Percentiles rank a stretch among this genome's conserved stretches.
Conservation (phyloP, 495 filamentous ascomycete species). For the Podospora didyma region DNA sequence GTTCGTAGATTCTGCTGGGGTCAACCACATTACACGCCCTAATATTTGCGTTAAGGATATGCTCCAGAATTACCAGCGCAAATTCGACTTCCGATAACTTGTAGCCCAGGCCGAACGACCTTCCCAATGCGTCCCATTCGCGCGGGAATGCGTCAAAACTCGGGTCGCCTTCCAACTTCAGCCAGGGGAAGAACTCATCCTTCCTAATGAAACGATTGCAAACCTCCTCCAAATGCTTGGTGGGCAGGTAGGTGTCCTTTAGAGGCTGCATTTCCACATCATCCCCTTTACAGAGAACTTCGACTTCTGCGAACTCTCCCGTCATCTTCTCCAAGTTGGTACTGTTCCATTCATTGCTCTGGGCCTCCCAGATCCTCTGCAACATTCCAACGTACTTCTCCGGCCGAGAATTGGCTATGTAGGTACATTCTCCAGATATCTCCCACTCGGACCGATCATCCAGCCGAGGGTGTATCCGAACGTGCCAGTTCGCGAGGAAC, state of each 20-base stretch:
- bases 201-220: slow-evolving; percentile 3
- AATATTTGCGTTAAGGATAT: not conserved
- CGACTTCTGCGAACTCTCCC: not conserved
- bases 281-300: not conserved
- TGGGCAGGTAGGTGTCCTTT: slow-evolving; percentile 6
- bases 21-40: not conserved
- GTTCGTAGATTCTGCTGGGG: not conserved
- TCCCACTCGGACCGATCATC: not conserved
- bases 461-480: slow-evolving; percentile 8
- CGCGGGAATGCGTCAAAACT: not conserved
- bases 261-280: not conserved
- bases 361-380: slow-evolving; percentile 3
- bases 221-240: not conserved
- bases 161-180: not conserved
- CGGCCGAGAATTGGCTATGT: slow-evolving; percentile 23
- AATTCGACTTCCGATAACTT: not conserved
- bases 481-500: slow-evolving; percentile 7
- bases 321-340: not conserved
- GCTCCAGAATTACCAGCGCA: not conserved
- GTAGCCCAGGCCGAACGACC: not conserved
- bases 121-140: not conserved
- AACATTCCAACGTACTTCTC: slow-evolving; percentile 27
- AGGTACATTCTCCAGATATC: slow-evolving; percentile 22
- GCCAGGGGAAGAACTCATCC: slow-evolving; percentile 9
- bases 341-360: slow-evolving; percentile 3